Conservation (phyloP, 768 basidiomycete genomes). For the Clathrus columnatus region DNA sequence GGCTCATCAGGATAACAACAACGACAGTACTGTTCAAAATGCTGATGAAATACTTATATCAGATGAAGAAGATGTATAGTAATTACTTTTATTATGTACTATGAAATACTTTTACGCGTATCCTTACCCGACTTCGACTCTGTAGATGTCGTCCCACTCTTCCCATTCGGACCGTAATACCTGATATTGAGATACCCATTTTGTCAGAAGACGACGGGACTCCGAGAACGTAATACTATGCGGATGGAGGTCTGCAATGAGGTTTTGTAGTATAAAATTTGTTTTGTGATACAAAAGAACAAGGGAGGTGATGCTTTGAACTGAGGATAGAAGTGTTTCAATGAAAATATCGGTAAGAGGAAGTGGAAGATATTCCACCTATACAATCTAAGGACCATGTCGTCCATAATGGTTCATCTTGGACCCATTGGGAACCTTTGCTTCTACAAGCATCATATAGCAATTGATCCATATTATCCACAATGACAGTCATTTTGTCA, state of each 20-base stretch:
- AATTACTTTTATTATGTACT: constrained; percentile 12
- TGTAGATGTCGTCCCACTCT: constrained; percentile 72
- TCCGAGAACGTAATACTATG: constrained; percentile 65
- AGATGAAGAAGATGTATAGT: constrained; percentile 66
- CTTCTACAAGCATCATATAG: constrained; percentile 60
- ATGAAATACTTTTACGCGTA: constrained; percentile 20
- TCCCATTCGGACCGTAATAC: constrained; percentile 63
- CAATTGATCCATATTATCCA: constrained; percentile 58
- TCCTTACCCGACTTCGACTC: constrained; percentile 71
- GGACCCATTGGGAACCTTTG: constrained; percentile 67
- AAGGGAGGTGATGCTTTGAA: constrained; percentile 44
- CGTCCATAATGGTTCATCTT: constrained; percentile 66
- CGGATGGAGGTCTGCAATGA: constrained; percentile 49
- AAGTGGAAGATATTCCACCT: not conserved
- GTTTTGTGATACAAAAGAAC: constrained; percentile 62
- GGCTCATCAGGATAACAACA: constrained; percentile 14
- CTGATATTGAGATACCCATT: constrained; percentile 64
- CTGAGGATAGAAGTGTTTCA: constrained; percentile 26
- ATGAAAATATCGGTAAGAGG: not conserved
- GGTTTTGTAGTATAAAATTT: constrained; percentile 43
- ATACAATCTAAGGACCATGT: constrained; percentile 65
- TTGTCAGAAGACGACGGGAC: constrained; percentile 49
- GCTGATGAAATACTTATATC: constrained; percentile 84
- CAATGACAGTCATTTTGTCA: constrained; percentile 48
- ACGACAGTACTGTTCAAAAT: constrained; percentile 35